Evolutionary conservation across 1,284 basidiomycete genomes (phyloP), one percentile per base, ranked within the genome.

Genomic region (Trichosporon coremiiforme): DNA sequence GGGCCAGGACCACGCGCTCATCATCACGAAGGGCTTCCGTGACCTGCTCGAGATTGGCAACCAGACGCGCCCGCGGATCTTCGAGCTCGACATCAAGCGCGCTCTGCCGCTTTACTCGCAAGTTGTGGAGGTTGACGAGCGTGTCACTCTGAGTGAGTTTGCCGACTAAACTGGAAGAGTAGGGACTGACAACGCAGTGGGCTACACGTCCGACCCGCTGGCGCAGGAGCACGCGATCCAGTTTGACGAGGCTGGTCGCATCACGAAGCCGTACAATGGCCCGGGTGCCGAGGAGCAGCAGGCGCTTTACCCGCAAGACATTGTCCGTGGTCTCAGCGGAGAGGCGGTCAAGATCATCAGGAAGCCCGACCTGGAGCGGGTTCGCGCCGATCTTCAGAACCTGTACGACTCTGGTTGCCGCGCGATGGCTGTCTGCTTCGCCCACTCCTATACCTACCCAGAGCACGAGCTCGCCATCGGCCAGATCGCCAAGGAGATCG

Each of bases 121-220:
- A 45, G 86, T 86, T 1, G 71, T 86, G 13, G 85, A 86, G 73
- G 82, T 86, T 4, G 85, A 86, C 70, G 86, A 87, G 76, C 79
- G 86, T 0, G 86, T 86, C 8, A 85, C 77, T 0, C 65, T 98
- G 1, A 78, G 96, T 0, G 94, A 95, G 8, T 98, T 3, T 20
- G 12, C 1, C 17, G 10, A 45, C 33, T 17, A 6, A 29, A 35
- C 12, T 15, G 31, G 57, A 22, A 7, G 15, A n/a, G n/a, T n/a
- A n/a, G n/a, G n/a, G n/a, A n/a, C 66, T 67, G 41, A 67, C 55
- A n/a, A 29, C 15, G n/a, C 12, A 64, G 78, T 97, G 0, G 95
- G 95, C 7, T 98, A 93, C 79, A 93, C 94, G 0, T 92, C 90
- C 12, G 95, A 98, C 78, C 94, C 95, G 0, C 83, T 90, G 45